phyloP scores from a whole-genome alignment of 2,329 filamentous ascomycete genomes.

The Ambrosiella cleistominuta region DNA sequence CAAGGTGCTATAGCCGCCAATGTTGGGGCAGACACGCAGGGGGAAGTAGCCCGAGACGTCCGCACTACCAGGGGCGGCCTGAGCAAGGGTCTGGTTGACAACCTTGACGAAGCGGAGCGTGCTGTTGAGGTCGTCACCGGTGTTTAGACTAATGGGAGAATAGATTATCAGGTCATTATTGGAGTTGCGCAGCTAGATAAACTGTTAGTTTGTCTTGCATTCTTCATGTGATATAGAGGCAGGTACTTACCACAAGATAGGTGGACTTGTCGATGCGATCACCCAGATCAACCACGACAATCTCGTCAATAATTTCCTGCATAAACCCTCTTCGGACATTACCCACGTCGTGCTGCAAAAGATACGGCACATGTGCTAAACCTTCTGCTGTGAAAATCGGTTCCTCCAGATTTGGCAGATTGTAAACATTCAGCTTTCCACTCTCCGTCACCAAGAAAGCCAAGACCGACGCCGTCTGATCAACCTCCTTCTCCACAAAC shows the following conservation, averaged over 20 bases:
- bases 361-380: slow-evolving; percentile 58
- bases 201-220: slow-evolving; percentile 23
- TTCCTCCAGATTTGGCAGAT: slow-evolving; percentile 53
- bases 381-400: slow-evolving; percentile 60
- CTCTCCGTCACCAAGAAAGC: slow-evolving; percentile 61
- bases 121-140: slow-evolving; percentile 29
- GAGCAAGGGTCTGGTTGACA: slow-evolving; percentile 20
- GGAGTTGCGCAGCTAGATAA: slow-evolving; percentile 42
- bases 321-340: slow-evolving; percentile 50
- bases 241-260: slow-evolving; percentile 55
- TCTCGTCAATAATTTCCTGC: slow-evolving; percentile 59
- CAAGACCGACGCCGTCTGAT: slow-evolving; percentile 33
- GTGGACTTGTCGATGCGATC: slow-evolving; percentile 53
- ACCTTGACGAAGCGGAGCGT: slow-evolving; percentile 62
- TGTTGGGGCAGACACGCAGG: slow-evolving; percentile 39
- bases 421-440: slow-evolving; percentile 64
- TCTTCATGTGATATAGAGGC: not conserved
- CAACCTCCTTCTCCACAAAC: slow-evolving; percentile 28
- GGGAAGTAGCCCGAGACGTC: slow-evolving; percentile 18
- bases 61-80: not conserved
- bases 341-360: slow-evolving; percentile 54
- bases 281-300: slow-evolving; percentile 71
- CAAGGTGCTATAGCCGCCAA: slow-evolving; percentile 66
- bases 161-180: slow-evolving; percentile 78
- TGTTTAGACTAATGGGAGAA: slow-evolving; percentile 42